Conservation (phyloP, 1,284 basidiomycete genomes). For the Anthracocystis setariae region DNA sequence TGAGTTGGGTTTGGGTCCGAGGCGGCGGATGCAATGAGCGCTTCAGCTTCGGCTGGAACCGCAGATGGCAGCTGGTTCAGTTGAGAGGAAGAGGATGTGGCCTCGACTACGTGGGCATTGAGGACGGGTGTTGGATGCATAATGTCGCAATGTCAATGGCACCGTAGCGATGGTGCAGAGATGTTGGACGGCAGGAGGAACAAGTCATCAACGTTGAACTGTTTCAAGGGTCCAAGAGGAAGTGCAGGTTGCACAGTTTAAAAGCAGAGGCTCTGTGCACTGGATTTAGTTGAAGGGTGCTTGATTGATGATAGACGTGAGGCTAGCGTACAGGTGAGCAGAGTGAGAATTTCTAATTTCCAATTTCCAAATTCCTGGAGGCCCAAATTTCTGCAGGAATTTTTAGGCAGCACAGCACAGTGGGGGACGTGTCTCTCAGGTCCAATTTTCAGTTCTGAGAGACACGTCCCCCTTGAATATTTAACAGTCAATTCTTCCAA, state of each 20-base stretch:
- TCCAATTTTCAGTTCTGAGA: no score
- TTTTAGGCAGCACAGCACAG: no score
- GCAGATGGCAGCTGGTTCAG: neutral
- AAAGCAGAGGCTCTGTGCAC: neutral
- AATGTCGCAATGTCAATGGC: neutral
- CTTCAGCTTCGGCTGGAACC: neutral
- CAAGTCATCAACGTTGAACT: no score
- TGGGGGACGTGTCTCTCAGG: no score
- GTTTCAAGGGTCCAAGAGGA: slow-evolving; percentile 3
- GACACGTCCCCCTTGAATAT: no score
- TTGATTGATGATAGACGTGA: no score
- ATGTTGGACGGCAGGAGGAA: neutral
- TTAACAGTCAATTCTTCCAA: neutral
- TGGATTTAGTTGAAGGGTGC: no score
- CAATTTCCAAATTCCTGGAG: no score
- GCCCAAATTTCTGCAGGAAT: no score
- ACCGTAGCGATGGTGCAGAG: no score
- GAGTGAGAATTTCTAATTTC: no score
- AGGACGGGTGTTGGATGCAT: slow-evolving; percentile 32
- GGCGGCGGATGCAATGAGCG: neutral
- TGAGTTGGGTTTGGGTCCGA: neutral
- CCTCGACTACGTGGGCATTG: slow-evolving; percentile 4
- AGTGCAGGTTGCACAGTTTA: neutral
- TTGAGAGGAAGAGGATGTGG: neutral
- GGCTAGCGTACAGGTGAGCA: no score